Conservation (phyloP, 345 rosid genomes). For the sweet orange (Citrus sinensis) region DNA sequence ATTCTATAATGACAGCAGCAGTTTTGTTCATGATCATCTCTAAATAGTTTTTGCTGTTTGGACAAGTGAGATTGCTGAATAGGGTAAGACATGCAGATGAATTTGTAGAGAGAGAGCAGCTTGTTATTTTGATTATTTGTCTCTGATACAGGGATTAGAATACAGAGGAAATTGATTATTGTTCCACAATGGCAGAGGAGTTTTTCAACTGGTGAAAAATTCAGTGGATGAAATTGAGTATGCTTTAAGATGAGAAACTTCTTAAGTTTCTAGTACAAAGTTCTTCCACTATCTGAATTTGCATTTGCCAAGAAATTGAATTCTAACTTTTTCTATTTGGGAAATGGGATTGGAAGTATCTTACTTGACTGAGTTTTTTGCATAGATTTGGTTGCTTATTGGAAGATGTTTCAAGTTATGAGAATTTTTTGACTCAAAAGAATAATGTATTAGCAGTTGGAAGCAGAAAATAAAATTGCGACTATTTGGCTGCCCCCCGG, state of each 20-base stretch:
- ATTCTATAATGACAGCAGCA: background rate
- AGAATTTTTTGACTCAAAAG: background rate
- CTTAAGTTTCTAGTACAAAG: background rate
- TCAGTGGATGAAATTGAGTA: background rate
- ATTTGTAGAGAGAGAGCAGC: background rate
- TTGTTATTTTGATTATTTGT: background rate
- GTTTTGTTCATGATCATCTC: background rate
- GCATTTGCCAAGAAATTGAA: background rate
- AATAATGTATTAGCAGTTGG: background rate
- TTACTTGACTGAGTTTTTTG: too few relatives aligned
- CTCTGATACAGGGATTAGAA: background rate
- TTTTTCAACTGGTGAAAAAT: background rate
- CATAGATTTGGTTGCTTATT: background rate
- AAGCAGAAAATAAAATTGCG: background rate
- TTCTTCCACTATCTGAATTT: background rate
- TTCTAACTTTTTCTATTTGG: background rate
- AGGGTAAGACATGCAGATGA: background rate
- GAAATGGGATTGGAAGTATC: background rate
- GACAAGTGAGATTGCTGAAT: background rate
- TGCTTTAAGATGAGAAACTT: background rate
- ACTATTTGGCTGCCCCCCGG: background rate
- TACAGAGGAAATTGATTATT: background rate
- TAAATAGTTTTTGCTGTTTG: background rate
- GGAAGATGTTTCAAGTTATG: background rate
- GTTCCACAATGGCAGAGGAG: background rate